These are phyloP conservation scores for Neurospora sp. DNA, from an alignment of 2,329 filamentous ascomycete genomes.

Conservation along the genomic window DNA sequence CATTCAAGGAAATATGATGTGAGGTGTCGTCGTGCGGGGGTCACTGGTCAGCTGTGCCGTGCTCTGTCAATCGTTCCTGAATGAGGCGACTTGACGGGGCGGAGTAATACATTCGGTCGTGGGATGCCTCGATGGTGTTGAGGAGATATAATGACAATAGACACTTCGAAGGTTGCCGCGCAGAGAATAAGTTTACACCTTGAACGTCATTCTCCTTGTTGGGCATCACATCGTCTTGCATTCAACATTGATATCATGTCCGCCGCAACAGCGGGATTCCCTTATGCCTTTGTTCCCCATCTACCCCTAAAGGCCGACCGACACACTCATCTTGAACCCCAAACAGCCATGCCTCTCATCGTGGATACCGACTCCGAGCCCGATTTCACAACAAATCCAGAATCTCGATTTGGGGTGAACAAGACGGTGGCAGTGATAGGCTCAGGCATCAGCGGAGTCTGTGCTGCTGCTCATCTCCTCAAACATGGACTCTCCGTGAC, in stretches of 20 bases:
- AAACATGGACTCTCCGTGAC: conserved; percentile 26
- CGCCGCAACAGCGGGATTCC: not conserved
- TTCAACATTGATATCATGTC: not conserved
- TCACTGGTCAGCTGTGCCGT: not conserved
- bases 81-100: not conserved
- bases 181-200: not conserved
- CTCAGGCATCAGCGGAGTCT: conserved; percentile 31
- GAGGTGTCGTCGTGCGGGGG: not conserved
- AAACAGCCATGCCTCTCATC: not conserved
- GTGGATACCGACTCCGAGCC: not conserved
- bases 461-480: conserved; percentile 27
- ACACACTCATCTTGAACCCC: not conserved
- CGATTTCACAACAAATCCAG: not conserved
- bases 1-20: not conserved
- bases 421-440: conserved; percentile 28
- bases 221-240: not conserved
- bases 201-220: not conserved
- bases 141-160: not conserved
- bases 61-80: not conserved
- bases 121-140: not conserved
- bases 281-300: not conserved
- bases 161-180: not conserved
- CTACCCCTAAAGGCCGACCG: not conserved
- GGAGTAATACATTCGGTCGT: not conserved
- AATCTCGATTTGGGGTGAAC: conserved; percentile 5